Evolutionary conservation across 2,329 filamentous ascomycete species (phyloP).

Genomic region (Chaetomium strumarium): DNA sequence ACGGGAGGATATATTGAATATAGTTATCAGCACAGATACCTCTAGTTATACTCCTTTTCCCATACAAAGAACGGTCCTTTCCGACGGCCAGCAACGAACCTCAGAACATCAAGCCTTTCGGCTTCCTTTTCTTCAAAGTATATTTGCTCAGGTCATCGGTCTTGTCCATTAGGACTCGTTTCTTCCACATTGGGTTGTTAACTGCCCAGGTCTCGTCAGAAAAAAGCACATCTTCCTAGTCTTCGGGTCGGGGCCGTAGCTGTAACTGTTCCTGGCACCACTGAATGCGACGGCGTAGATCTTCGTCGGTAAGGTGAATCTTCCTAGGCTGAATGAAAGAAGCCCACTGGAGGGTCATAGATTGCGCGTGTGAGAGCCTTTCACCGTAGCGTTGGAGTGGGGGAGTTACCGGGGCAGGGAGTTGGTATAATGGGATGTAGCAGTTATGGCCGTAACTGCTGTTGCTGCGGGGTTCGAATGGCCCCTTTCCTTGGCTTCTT

Average conservation of each 20-base stretch:
- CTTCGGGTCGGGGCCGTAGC: slow-evolving; percentile 1
- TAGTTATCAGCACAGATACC: slow-evolving; percentile 2
- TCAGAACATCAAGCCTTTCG: slow-evolving; percentile 7
- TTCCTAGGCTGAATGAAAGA: not conserved
- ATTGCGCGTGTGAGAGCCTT: too few relatives aligned
- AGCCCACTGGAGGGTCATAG: too few relatives aligned
- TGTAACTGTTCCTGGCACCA: not conserved
- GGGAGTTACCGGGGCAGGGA: not conserved
- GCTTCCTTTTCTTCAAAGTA: not conserved
- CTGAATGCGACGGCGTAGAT: not conserved
- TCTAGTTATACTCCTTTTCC: slow-evolving; percentile 10
- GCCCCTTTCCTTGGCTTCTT: not conserved
- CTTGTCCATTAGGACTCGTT: not conserved
- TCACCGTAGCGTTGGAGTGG: not conserved
- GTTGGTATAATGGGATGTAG: not conserved
- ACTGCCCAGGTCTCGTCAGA: slow-evolving; percentile 6
- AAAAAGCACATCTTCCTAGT: slow-evolving; percentile 3
- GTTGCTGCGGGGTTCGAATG: not conserved
- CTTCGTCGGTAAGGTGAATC: not conserved
- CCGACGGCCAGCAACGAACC: not conserved
- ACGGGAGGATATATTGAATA: not conserved
- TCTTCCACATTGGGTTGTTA: slow-evolving; percentile 7
- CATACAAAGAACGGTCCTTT: slow-evolving; percentile 1
- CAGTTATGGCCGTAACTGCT: not conserved
- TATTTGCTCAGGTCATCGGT: not conserved